These are phyloP conservation scores for Nothophytophthora sp. DNA, from an alignment of 352 stramenopile genomes.

Conservation along the genomic window DNA sequence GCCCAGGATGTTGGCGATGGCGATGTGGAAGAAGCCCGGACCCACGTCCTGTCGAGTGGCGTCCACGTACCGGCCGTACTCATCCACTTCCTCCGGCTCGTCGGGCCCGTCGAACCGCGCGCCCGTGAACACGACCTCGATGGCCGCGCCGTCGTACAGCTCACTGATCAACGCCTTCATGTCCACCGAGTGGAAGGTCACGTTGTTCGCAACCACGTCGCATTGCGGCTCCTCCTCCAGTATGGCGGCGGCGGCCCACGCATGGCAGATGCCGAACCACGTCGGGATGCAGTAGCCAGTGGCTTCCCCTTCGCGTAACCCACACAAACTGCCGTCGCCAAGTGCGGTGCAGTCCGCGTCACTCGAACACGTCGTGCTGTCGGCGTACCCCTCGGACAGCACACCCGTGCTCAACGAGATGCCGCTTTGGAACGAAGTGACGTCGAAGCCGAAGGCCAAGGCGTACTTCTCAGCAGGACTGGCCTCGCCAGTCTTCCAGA, in stretches of 20 bases:
- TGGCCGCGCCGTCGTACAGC: slow-evolving; percentile 35
- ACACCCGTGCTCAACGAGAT: slow-evolving; percentile 38
- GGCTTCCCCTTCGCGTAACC: slow-evolving; percentile 19
- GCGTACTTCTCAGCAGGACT: slow-evolving; percentile 54
- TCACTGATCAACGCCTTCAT: slow-evolving; percentile 49
- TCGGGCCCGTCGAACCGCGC: slow-evolving; percentile 29
- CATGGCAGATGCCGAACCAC: slow-evolving; percentile 59
- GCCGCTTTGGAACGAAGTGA: slow-evolving; percentile 33
- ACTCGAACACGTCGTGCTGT: slow-evolving; percentile 17
- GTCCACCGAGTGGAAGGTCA: slow-evolving; percentile 50
- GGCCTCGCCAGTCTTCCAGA: slow-evolving; percentile 15
- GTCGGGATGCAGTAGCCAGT: slow-evolving; percentile 47
- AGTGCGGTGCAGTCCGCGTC: slow-evolving; percentile 23
- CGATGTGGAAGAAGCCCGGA: slow-evolving; percentile 53
- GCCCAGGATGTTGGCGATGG: slow-evolving; percentile 46
- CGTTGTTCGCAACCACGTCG: slow-evolving; percentile 40
- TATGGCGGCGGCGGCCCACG: slow-evolving; percentile 41
- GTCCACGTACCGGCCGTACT: slow-evolving; percentile 48
- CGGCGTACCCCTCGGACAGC: slow-evolving; percentile 26
- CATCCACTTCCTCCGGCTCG: slow-evolving; percentile 26
- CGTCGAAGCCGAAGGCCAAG: slow-evolving; percentile 37
- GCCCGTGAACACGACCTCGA: slow-evolving; percentile 45
- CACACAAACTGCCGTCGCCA: slow-evolving; percentile 30
- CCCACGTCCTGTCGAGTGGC: slow-evolving; percentile 47
- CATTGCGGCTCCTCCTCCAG: slow-evolving; percentile 44